Percentiles rank a stretch among this genome's conserved stretches.
These are phyloP conservation scores for Delitschia confertaspora DNA, from an alignment of 495 filamentous ascomycete genomes.

Conservation along the genomic window DNA sequence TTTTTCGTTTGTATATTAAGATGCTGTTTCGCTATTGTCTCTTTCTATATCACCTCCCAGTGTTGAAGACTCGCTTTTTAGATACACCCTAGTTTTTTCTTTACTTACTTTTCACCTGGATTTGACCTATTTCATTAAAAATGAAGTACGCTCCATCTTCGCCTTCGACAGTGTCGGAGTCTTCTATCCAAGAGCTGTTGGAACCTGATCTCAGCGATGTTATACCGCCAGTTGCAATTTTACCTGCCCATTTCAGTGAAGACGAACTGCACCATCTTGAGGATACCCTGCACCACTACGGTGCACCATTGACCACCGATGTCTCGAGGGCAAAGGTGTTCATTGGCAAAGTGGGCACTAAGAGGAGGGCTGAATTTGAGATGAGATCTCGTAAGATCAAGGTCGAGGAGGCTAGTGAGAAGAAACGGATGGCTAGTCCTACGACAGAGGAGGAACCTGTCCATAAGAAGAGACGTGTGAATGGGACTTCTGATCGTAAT, in stretches of 20 bases:
- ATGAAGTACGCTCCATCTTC: constrained; percentile 7
- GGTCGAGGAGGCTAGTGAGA: constrained; percentile 45
- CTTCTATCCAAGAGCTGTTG: not conserved
- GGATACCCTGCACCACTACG: constrained; percentile 46
- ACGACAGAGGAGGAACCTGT: constrained; percentile 16
- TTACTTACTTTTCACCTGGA: constrained; percentile 10
- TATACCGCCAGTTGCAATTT: constrained; percentile 66
- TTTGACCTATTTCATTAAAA: constrained; percentile 9
- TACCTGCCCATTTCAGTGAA: constrained; percentile 57
- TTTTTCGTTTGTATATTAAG: constrained; percentile 1
- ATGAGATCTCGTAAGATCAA: constrained; percentile 55
- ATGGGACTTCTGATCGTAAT: constrained; percentile 4
- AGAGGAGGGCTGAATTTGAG: constrained; percentile 67
- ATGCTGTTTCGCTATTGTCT: constrained; percentile 3
- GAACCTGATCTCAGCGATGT: constrained; percentile 30
- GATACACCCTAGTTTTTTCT: constrained; percentile 14
- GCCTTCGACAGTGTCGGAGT: not conserved
- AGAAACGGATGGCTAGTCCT: constrained; percentile 1
- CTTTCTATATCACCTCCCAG: not conserved
- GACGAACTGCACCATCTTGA: constrained; percentile 55
- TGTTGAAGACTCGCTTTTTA: constrained; percentile 9
- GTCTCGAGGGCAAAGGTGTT: constrained; percentile 63
- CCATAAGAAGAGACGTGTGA: constrained; percentile 31
- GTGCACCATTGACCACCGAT: constrained; percentile 60
- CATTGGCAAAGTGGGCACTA: constrained; percentile 59